Evolutionary conservation across 2,329 filamentous ascomycete species (phyloP), one percentile per base, ranked within the genome.

Genomic region (Grosmannia clavigera): DNA sequence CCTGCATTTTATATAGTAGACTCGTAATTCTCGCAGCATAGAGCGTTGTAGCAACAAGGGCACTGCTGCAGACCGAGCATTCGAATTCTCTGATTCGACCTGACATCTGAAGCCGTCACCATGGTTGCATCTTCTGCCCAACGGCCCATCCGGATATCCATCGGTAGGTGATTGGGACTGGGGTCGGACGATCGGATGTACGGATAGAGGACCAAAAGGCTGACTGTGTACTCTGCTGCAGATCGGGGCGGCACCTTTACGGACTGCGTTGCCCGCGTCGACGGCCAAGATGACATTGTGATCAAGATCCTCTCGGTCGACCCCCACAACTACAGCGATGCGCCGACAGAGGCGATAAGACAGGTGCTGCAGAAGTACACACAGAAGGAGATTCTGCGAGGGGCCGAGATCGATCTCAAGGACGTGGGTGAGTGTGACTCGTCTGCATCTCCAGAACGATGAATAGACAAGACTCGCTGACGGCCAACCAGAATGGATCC

Each of bases 401-500:
- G 82, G 19, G 72, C 83, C 67, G 75, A 81, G 3, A 71, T 87
- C 9, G 43, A 27, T n/a, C 27, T 58, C 6, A 27, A 25, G 12
- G 55, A 35, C 11, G 54, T 57, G 1, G 55, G 48, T 54, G 35
- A 46, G 55, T 43, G 19, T 38, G 22, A 22, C 22, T 22, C 22
- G 22, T 22, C 22, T 22, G 22, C 22, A 22, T 22, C 22, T 22
- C 22, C 22, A 22, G 22, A 22, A 22, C 22, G 22, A 22, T 22
- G 22, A 22, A 22, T 22, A 22, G 22, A 22, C 22, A 22, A 7
- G 29, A 31, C 29, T 5, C 11, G 33, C 55, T 57, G 19, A 57
- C 55, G 19, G 40, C 5, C 4, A 88, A 94, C 12, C 88, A 94
- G 66, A 91, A 46, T 56, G 87, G 60, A 96, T 96, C 70, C 86